A percentile compares a stretch with the other conserved stretches of the same genome.
Conservation (phyloP, 805 yeast genomes). For the Candida nanaspora region DNA sequence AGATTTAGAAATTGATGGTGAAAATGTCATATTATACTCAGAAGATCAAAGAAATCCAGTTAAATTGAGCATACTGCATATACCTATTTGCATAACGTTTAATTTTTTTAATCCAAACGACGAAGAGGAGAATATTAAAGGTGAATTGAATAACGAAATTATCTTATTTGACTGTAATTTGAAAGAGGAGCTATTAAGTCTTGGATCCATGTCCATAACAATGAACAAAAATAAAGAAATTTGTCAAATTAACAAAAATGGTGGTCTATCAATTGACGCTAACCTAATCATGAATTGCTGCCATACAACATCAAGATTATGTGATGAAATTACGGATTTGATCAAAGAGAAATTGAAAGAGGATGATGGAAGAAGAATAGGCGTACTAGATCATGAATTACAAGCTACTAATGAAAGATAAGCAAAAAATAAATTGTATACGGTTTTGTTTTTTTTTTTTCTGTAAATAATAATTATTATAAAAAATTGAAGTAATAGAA, state of each 20-base stretch:
- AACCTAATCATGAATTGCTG: slow-evolving; percentile 59
- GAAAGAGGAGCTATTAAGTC: slow-evolving; percentile 69
- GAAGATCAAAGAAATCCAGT: slow-evolving; percentile 80
- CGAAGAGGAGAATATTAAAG: slow-evolving; percentile 64
- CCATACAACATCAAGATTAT: slow-evolving; percentile 55
- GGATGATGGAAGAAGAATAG: slow-evolving; percentile 33
- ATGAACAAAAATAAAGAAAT: slow-evolving; percentile 85
- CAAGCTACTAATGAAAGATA: slow-evolving; percentile 26
- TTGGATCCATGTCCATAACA: slow-evolving; percentile 78
- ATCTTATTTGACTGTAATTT: slow-evolving; percentile 68
- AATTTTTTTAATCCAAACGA: slow-evolving; percentile 71
- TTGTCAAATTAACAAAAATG: slow-evolving; percentile 85
- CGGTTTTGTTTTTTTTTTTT: not conserved
- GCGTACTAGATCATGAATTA: slow-evolving; percentile 17
- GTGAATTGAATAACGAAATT: slow-evolving; percentile 52
- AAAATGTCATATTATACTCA: slow-evolving; percentile 59
- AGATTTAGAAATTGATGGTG: slow-evolving; percentile 68
- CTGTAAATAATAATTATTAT: too few relatives aligned
- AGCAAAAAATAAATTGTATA: not conserved
- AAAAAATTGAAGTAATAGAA: too few relatives aligned
- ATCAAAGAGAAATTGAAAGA: slow-evolving; percentile 48
- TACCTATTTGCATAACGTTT: slow-evolving; percentile 85
- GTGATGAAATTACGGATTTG: slow-evolving; percentile 55
- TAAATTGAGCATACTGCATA: slow-evolving; percentile 75
- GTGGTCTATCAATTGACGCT: slow-evolving; percentile 82